Evolutionary conservation across 257 asterid species (phyloP), one percentile per base, ranked within the genome.

Genomic region (Nicotiana tomentosiformis): DNA sequence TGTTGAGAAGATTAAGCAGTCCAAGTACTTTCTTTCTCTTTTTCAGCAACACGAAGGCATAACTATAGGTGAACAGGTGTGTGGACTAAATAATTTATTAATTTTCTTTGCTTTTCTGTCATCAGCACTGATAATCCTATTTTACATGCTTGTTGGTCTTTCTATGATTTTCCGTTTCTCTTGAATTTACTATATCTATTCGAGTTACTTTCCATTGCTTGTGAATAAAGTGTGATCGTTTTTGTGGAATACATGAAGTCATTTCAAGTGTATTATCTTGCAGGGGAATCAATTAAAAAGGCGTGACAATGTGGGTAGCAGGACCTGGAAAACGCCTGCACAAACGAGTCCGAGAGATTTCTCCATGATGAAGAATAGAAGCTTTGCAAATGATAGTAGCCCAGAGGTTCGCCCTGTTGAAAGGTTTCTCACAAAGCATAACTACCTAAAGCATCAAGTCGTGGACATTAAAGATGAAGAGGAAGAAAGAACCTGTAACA

Each of bases 11-110:
- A 84, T 93, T 83, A 91, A 88, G 90, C 90, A 90, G 82, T 94
- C 99, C 49, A 91, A 91, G 89, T 89, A 91, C 80, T 90, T 90
- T 66, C 91, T 64, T 65, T 86, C 97, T 72, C 91, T 93, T 83
- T 83, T 82, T 67, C 90, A 77, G 62, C 91, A 89, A 84, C 85
- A 91, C 77, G 70, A 81, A 74, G 95, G 81, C 83, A 84, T 46
- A 83, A 60, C 85, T 80, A 65, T 60, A 26, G 43, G 80, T 82
- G 91, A 86, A 85, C 66, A 9, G 91, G 98, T 95, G 91, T 53
- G 89, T 64, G 76, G 66, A 82, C 30, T 77, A 56, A 66, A 26
- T 29, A 9, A 37, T 70, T 61, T 55, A 12, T 53, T 77, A 58
- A 39, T 83, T 46, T 78, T 53, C 82, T 55, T 74, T 68, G 20